Conservation (phyloP, 169 alveolate species). For the Plasmodium ovale region DNA sequence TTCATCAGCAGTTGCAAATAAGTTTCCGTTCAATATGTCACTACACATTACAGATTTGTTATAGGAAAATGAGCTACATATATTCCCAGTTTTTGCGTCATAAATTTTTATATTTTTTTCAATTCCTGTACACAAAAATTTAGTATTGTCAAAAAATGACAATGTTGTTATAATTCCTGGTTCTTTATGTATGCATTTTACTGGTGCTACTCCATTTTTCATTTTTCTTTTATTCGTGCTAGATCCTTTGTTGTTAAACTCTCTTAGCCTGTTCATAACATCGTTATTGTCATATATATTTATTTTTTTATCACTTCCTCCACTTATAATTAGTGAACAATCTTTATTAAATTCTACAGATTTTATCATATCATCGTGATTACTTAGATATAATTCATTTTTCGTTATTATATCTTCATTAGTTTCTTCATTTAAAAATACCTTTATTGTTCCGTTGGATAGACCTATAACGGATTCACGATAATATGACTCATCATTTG, state of each 20-base stretch:
- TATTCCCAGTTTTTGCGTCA: constrained; percentile 22
- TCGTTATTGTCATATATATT: constrained; percentile 62
- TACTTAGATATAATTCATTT: constrained; percentile 49
- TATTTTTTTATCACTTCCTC: constrained; percentile 73
- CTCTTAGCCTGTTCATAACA: constrained; percentile 28
- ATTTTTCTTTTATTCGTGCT: constrained; percentile 39
- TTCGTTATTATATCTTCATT: constrained; percentile 11
- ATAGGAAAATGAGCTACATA: constrained; percentile 32
- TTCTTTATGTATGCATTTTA: constrained; percentile 66
- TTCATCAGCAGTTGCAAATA: constrained; percentile 63
- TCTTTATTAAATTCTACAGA: constrained; percentile 28
- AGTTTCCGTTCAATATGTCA: constrained; percentile 24
- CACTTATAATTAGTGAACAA: constrained; percentile 30
- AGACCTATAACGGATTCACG: constrained; percentile 48
- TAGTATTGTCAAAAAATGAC: constrained; percentile 35
- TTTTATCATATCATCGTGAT: constrained; percentile 60
- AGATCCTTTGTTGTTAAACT: constrained; percentile 7
- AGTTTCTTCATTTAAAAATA: constrained; percentile 51
- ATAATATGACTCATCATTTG: background rate
- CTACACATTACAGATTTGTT: constrained; percentile 54
- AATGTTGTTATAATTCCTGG: constrained; percentile 25
- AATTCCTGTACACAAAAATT: constrained; percentile 54
- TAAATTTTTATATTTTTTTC: constrained; percentile 55
- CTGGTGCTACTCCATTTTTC: constrained; percentile 43
- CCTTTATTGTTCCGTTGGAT: constrained; percentile 51